phyloP scores from a whole-genome alignment of 208 protist species.

The Strigomonas culicis region DNA sequence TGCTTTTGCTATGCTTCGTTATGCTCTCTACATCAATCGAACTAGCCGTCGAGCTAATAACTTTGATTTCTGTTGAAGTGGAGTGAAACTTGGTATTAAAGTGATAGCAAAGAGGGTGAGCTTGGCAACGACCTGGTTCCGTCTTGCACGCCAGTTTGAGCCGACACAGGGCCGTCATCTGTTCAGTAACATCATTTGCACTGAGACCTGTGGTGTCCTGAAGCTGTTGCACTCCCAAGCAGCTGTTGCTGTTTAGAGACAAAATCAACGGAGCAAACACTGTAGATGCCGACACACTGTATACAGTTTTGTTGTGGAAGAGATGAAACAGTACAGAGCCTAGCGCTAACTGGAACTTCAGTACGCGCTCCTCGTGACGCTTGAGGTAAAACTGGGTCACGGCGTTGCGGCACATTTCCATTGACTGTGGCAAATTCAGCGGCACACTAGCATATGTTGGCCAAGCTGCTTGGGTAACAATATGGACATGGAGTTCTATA shows the following conservation, averaged over 20 bases:
- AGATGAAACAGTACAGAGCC: slow-evolving; percentile 65
- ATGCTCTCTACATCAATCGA: too few relatives aligned
- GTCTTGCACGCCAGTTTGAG: too few relatives aligned
- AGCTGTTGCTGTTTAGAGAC: slow-evolving; percentile 33
- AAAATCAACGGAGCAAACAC: slow-evolving; percentile 66
- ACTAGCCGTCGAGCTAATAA: neutral
- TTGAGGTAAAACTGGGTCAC: slow-evolving; percentile 60
- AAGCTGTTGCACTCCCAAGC: slow-evolving; percentile 15
- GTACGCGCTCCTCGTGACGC: slow-evolving; percentile 66
- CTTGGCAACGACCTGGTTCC: slow-evolving; percentile 29
- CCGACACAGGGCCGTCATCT: slow-evolving; percentile 43
- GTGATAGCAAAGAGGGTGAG: too few relatives aligned
- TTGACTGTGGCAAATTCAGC: slow-evolving; percentile 34
- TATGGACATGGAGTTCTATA: slow-evolving; percentile 48
- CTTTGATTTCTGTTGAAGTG: slow-evolving; percentile 21
- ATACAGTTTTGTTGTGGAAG: slow-evolving; percentile 25
- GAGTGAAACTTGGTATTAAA: slow-evolving; percentile 44
- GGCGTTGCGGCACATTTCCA: slow-evolving; percentile 48
- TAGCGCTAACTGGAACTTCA: slow-evolving; percentile 60
- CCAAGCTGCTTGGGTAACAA: slow-evolving; percentile 70
- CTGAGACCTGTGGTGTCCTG: slow-evolving; percentile 17
- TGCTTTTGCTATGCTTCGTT: neutral
- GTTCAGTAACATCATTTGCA: slow-evolving; percentile 23
- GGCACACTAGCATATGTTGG: slow-evolving; percentile 41
- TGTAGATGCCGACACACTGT: slow-evolving; percentile 57